These are phyloP conservation scores for Fusarium sp. DNA, from an alignment of 2,329 filamentous ascomycete genomes.

Conservation along the genomic window DNA sequence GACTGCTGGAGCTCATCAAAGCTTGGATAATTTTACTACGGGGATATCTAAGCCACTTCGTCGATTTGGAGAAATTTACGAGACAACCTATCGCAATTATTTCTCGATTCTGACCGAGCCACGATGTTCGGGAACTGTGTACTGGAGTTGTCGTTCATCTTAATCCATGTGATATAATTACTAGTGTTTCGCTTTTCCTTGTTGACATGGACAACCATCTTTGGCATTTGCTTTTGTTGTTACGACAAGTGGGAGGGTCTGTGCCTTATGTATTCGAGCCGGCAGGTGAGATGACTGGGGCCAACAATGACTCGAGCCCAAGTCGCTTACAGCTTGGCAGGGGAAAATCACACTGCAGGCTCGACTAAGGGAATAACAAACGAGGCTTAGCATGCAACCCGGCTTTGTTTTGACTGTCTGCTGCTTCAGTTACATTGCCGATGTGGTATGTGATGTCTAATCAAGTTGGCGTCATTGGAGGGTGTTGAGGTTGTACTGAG, in stretches of 20 bases:
- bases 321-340: background rate
- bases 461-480: accelerated
- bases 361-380: accelerated
- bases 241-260: background rate
- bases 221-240: accelerated
- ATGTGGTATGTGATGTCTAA: accelerated
- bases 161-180: background rate
- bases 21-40: accelerated
- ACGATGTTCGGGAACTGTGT: accelerated
- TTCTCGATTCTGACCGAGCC: background rate
- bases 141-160: accelerated
- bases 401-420: accelerated
- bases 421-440: accelerated
- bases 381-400: background rate
- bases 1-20: background rate
- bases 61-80: background rate
- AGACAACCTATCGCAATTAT: background rate
- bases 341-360: accelerated
- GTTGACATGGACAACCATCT: background rate
- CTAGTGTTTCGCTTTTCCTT: no score
- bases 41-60: accelerated
- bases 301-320: background rate
- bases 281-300: background rate
- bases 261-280: background rate
- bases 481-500: accelerated